Conservation (phyloP, 2,329 filamentous ascomycete genomes). For the Sporothrix brunneoviolacea region DNA sequence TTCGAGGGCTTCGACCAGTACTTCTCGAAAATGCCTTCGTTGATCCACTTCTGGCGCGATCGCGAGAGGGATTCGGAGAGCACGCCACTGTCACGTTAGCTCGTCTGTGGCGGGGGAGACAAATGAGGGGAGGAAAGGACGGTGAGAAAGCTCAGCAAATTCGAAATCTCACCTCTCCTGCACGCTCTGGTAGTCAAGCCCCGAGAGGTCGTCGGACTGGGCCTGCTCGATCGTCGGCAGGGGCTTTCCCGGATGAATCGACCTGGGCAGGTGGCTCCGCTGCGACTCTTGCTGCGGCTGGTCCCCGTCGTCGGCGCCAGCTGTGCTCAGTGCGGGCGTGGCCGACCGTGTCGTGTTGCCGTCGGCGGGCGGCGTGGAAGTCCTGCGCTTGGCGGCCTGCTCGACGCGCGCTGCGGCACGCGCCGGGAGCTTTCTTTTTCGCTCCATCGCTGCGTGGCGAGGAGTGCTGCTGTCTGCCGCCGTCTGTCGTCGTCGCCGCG, state of each 20-base stretch:
- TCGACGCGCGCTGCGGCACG: constrained; percentile 56
- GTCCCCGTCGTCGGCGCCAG: constrained; percentile 25
- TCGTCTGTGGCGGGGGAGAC: constrained; percentile 19
- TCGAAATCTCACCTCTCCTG: constrained; percentile 60
- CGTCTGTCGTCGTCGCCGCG: background rate
- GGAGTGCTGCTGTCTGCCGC: background rate
- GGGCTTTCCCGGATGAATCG: constrained; percentile 58
- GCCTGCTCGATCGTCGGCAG: constrained; percentile 63
- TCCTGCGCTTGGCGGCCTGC: constrained; percentile 53
- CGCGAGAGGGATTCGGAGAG: constrained; percentile 65
- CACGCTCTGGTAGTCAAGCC: constrained; percentile 65
- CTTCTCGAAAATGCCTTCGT: constrained; percentile 65
- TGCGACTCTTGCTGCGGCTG: constrained; percentile 28
- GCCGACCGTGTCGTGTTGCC: constrained; percentile 34
- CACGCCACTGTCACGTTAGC: constrained; percentile 53
- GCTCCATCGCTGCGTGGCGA: constrained; percentile 44
- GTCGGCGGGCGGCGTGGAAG: constrained; percentile 43
- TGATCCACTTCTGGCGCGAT: constrained; percentile 68
- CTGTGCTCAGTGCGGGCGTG: constrained; percentile 35
- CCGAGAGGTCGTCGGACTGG: constrained; percentile 57
- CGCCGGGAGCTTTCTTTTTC: constrained; percentile 58
- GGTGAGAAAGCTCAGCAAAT: background rate
- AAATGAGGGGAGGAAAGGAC: background rate
- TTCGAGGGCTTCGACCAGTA: constrained; percentile 71
- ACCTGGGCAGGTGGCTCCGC: constrained; percentile 50